Evolutionary conservation across 1,139 yeast species (phyloP), one percentile per base, ranked within the genome.

Genomic region (Arxiozyma telluris): DNA sequence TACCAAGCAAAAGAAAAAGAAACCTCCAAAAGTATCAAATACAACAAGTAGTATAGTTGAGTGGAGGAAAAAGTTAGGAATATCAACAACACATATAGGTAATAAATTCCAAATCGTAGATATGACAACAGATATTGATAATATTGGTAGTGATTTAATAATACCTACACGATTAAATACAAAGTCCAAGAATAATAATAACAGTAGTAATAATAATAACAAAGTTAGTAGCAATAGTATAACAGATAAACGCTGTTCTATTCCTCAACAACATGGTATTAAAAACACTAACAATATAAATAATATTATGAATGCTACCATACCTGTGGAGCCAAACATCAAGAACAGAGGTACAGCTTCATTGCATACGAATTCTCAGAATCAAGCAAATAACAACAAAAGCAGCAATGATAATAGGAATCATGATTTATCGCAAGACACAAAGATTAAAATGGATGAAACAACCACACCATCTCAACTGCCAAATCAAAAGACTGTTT

Each of bases 31-130:
- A 55, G 61, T 59, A 27, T 59, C 65, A 41, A 64, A 57, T 30
- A 64, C 69, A 2, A 68, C 72, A 11, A 64, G 64, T 51, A 67
- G 67, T 54, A 67, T 65, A 41, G 72, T 67, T 5, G 71, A 67
- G 49, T 66, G 71, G 73, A 63, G 71, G 52, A 64, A 62, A 54
- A 63, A 57, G 52, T 55, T 68, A 41, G 71, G 70, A 4, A 62
- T 64, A 7, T 58, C 66, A 23, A 21, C 54, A 3, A 50, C 21
- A 41, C 21, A 46, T 46, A 17, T 23, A 15, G 38, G 44, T 22
- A 46, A 46, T 46, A 45, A 45, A 45, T 45, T 27, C 20, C 47
- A 45, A 30, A 20, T 47, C 43, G 51, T 48, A 15, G 42, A 44
- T 27, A 52, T 49, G 47, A 49, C 49, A 23, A 42, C 54, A 43